Evolutionary conservation across 2,329 filamentous ascomycete species (phyloP).

Genomic region (Apiospora aurea): DNA sequence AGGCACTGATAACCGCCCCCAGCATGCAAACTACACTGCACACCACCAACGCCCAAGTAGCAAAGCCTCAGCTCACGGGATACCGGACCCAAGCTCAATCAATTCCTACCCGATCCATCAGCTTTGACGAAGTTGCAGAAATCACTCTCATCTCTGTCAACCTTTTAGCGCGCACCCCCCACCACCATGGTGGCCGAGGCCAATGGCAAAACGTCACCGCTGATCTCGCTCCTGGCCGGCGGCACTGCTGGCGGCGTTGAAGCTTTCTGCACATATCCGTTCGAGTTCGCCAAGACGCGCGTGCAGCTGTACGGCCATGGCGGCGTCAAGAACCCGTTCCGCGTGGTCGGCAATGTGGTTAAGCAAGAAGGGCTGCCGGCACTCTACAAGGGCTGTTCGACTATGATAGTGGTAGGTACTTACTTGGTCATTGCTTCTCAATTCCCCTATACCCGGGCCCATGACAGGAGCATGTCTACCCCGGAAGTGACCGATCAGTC

Average conservation of each 20-base stretch:
- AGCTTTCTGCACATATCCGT: constrained; percentile 56
- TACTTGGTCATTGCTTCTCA: neutral
- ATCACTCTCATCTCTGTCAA: too few relatives aligned
- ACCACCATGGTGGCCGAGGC: constrained; percentile 39
- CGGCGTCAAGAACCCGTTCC: constrained; percentile 60
- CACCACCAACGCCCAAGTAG: neutral
- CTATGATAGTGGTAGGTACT: constrained; percentile 53
- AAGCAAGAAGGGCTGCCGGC: constrained; percentile 61
- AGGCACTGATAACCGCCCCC: neutral
- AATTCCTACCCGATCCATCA: neutral
- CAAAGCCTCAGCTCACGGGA: neutral
- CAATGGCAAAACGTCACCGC: constrained; percentile 36
- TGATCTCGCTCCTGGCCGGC: constrained; percentile 39
- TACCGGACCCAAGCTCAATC: neutral
- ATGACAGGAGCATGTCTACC: neutral
- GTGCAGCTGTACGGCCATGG: constrained; percentile 57
- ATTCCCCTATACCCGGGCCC: neutral
- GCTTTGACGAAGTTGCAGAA: neutral
- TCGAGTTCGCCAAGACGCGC: constrained; percentile 70
- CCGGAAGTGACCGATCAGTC: too few relatives aligned
- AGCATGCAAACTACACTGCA: neutral
- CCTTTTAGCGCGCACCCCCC: neutral
- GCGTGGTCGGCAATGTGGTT: constrained; percentile 61
- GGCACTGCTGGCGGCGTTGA: constrained; percentile 43
- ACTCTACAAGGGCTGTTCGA: constrained; percentile 64